phyloP scores from a whole-genome alignment of 2,329 filamentous ascomycete species.

The Pyrenophora tritici-repentis region DNA sequence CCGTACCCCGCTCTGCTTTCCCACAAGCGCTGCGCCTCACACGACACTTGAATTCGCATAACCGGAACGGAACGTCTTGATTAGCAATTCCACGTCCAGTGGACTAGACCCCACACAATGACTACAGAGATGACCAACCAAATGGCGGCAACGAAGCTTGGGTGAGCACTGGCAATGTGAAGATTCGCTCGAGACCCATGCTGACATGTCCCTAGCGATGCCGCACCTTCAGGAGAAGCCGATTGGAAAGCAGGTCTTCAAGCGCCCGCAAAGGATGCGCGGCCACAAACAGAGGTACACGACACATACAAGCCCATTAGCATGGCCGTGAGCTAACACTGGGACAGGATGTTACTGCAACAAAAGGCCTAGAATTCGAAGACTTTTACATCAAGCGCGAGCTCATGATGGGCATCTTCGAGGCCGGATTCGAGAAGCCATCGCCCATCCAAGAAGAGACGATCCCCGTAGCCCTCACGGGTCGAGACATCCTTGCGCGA shows the following conservation, averaged over 20 bases:
- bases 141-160: constrained; percentile 60
- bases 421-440: constrained; percentile 97
- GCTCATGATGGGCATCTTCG: constrained; percentile 98
- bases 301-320: background rate
- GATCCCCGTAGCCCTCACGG: constrained; percentile 93
- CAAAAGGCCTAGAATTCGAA: constrained; percentile 96
- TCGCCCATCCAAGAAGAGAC: constrained; percentile 99
- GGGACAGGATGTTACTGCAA: constrained; percentile 92
- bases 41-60: constrained; percentile 13
- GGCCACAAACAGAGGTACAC: constrained; percentile 79
- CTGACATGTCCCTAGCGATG: constrained; percentile 49
- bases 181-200: background rate
- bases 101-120: constrained; percentile 45
- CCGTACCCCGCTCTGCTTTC: constrained; percentile 22
- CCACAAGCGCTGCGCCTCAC: constrained; percentile 26
- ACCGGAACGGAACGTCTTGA: constrained; percentile 23
- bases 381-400: constrained; percentile 95
- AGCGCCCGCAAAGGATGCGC: constrained; percentile 72
- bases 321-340: constrained; percentile 9
- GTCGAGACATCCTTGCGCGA: constrained; percentile 90
- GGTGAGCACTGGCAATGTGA: constrained; percentile 38
- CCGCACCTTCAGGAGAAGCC: constrained; percentile 54
- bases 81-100: constrained; percentile 28
- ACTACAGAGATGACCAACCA: constrained; percentile 59
- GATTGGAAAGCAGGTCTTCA: constrained; percentile 79